Evolutionary conservation across 768 basidiomycete species (phyloP).

Genomic region (Trametes maxima): DNA sequence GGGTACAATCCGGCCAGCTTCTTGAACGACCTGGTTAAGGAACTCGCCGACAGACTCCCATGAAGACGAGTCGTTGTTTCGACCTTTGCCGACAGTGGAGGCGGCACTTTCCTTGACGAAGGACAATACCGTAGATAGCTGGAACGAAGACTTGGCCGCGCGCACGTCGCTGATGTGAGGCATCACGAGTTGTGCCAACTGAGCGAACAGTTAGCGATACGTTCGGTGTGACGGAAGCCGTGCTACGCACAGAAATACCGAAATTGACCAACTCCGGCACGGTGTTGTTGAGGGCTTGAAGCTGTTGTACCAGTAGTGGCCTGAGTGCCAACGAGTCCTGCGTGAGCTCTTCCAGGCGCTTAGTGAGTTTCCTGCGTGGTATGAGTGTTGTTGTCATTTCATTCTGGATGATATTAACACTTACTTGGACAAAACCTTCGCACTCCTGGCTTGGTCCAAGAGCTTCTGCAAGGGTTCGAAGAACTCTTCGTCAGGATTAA

Average conservation of each 20-base stretch:
- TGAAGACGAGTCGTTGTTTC: constrained; percentile 62
- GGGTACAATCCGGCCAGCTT: constrained; percentile 71
- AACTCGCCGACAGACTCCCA: constrained; percentile 81
- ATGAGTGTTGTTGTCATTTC: not conserved
- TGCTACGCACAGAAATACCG: constrained; percentile 73
- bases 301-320: constrained; percentile 67
- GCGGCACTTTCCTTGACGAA: constrained; percentile 75
- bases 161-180: constrained; percentile 85
- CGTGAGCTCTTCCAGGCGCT: constrained; percentile 80
- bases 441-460: constrained; percentile 78
- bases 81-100: constrained; percentile 67
- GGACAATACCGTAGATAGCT: constrained; percentile 66
- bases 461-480: constrained; percentile 82
- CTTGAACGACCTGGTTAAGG: constrained; percentile 68
- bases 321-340: constrained; percentile 73
- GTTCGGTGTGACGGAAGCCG: not conserved
- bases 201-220: not conserved
- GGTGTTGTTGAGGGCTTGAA: constrained; percentile 69
- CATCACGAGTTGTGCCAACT: constrained; percentile 91
- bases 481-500: constrained; percentile 73
- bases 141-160: constrained; percentile 75
- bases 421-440: constrained; percentile 79
- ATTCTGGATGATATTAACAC: constrained; percentile 27
- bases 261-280: constrained; percentile 87
- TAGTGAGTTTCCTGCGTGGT: constrained; percentile 77